Conservation (phyloP, 306 rosid species). For the Quercus rubra region DNA sequence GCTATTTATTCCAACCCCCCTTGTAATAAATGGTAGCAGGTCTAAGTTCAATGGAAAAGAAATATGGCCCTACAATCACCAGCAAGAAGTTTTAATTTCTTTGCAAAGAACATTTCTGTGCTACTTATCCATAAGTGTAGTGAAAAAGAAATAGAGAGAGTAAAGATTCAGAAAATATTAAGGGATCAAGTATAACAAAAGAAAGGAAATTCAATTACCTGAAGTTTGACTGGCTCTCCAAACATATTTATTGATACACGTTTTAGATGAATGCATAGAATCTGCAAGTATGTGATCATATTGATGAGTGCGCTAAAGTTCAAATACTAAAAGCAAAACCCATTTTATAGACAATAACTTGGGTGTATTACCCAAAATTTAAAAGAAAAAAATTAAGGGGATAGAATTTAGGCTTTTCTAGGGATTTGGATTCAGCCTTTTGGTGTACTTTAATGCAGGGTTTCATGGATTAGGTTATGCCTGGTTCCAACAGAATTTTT, state of each 20-base stretch:
- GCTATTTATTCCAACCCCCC: slow-evolving; percentile 48
- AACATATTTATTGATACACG: slow-evolving; percentile 53
- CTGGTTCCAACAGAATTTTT: not conserved
- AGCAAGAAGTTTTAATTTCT: not conserved
- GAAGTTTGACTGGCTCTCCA: slow-evolving; percentile 67
- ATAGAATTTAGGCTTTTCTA: not conserved
- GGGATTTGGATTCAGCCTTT: not conserved
- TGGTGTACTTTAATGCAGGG: not conserved
- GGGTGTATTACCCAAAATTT: not conserved
- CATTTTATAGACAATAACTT: not conserved
- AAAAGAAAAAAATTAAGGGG: not conserved
- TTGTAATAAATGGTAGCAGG: slow-evolving; percentile 57
- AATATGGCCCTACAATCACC: slow-evolving; percentile 66
- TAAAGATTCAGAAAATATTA: too few relatives aligned
- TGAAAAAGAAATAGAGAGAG: not conserved
- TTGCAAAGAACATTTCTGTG: not conserved
- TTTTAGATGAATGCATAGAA: slow-evolving; percentile 82
- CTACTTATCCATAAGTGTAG: not conserved
- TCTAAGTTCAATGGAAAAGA: slow-evolving; percentile 80
- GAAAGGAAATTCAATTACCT: slow-evolving; percentile 44
- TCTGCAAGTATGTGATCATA: slow-evolving; percentile 46
- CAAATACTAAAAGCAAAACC: slow-evolving; percentile 2
- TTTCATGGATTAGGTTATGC: not conserved
- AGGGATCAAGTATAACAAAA: slow-evolving; percentile 5
- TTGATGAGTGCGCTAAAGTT: not conserved